phyloP scores from a whole-genome alignment of 495 filamentous ascomycete genomes.

The Neurospora hispaniola region DNA sequence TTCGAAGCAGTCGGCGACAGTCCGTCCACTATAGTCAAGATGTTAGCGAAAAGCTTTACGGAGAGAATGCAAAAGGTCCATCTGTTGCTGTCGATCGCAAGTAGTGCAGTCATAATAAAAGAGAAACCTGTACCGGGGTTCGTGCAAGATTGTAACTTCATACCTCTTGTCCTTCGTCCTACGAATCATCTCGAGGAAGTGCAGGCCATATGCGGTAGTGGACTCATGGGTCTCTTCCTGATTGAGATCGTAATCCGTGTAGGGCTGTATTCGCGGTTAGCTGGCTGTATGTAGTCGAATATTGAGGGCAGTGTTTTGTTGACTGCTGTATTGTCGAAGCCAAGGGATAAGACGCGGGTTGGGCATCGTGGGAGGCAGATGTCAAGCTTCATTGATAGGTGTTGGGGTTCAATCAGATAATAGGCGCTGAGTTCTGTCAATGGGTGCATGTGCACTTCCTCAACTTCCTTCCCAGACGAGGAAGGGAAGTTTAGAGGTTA shows the following conservation, averaged over 20 bases:
- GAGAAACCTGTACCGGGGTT: not conserved
- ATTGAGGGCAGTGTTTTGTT: not conserved
- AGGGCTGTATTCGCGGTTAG: constrained; percentile 16
- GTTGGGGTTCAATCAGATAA: not conserved
- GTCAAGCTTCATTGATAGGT: not conserved
- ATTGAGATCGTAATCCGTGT: constrained; percentile 29
- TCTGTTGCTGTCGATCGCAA: not conserved
- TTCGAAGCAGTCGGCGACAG: constrained; percentile 62
- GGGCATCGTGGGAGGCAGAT: not conserved
- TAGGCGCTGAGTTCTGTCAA: not conserved
- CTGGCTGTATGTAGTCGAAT: not conserved
- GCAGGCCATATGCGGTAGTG: constrained; percentile 56
- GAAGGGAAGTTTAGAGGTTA: not conserved
- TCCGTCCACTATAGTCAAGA: constrained; percentile 43
- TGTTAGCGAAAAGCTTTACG: constrained; percentile 4
- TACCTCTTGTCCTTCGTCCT: constrained; percentile 65
- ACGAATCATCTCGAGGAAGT: constrained; percentile 53
- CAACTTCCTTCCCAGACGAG: not conserved
- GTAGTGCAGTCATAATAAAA: not conserved
- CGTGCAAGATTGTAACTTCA: constrained; percentile 4
- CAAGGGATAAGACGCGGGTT: not conserved
- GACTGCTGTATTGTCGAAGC: not conserved
- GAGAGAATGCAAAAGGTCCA: not conserved
- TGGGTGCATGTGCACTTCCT: not conserved
- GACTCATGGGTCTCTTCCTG: constrained; percentile 46